These are phyloP conservation scores for Apiospora phragmitis DNA, from an alignment of 2,329 filamentous ascomycete species.

Conservation along the genomic window DNA sequence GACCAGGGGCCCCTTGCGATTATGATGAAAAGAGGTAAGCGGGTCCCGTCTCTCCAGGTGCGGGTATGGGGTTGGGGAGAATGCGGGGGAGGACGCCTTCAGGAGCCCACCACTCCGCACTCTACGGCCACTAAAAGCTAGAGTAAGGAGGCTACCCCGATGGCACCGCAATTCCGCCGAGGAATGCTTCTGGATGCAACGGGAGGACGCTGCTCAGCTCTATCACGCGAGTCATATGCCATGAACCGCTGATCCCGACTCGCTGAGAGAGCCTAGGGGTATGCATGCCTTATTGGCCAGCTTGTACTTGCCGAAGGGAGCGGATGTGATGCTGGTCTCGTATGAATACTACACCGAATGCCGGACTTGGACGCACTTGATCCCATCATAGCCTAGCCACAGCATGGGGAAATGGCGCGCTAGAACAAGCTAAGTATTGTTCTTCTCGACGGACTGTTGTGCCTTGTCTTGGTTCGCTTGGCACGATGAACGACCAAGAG, in stretches of 20 bases:
- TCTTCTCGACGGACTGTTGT: background rate
- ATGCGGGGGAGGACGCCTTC: background rate
- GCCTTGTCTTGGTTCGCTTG: background rate
- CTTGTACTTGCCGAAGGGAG: background rate
- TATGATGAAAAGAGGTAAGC: background rate
- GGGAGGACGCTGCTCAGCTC: background rate
- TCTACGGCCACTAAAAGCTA: background rate
- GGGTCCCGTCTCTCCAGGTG: background rate
- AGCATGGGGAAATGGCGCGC: background rate
- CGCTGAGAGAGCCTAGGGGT: background rate
- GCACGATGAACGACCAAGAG: background rate
- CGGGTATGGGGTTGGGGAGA: conserved; percentile 1
- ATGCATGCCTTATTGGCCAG: background rate
- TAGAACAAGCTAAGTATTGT: background rate
- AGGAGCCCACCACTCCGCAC: background rate
- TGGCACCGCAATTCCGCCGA: background rate
- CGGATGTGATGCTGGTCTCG: background rate
- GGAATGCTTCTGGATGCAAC: background rate
- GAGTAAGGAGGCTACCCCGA: background rate
- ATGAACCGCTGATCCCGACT: background rate
- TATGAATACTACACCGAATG: background rate
- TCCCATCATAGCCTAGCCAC: background rate
- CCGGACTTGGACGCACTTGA: background rate
- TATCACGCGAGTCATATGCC: background rate
- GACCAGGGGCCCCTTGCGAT: background rate